Conservation (phyloP, 768 basidiomycete species). For the Boletus sp. region DNA sequence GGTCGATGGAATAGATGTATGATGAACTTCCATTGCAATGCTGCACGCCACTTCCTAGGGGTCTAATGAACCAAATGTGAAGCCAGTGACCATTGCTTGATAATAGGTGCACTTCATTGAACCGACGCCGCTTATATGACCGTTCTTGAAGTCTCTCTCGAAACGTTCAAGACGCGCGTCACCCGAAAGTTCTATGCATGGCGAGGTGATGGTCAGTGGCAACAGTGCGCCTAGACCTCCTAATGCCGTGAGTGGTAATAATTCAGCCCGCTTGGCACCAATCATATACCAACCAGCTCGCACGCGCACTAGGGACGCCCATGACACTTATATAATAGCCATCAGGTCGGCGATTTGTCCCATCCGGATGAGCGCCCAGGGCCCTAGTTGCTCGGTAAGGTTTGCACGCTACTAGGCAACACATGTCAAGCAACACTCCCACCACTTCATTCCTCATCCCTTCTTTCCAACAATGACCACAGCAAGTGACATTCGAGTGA, state of each 20-base stretch:
- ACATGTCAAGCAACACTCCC: constrained; percentile 1
- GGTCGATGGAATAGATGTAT: background rate
- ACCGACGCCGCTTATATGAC: background rate
- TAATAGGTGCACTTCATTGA: background rate
- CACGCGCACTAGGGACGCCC: constrained; percentile 5
- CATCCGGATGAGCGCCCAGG: background rate
- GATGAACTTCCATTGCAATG: background rate
- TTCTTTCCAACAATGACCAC: constrained; percentile 13
- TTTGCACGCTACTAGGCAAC: constrained; percentile 1
- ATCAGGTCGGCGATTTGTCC: background rate
- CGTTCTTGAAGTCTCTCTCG: background rate
- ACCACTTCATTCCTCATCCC: background rate
- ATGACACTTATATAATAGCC: background rate
- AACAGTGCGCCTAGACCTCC: background rate
- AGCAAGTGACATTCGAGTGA: constrained; percentile 4
- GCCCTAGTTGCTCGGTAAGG: background rate
- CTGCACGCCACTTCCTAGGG: background rate
- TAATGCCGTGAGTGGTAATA: background rate
- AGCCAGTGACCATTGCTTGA: no score
- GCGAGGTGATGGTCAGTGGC: background rate
- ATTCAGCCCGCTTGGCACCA: background rate
- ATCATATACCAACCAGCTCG: background rate
- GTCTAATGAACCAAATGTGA: no score
- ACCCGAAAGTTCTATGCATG: background rate
- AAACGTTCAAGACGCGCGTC: background rate